A percentile compares a stretch with the other conserved stretches of the same genome.
phyloP scores from a whole-genome alignment of 2,329 filamentous ascomycete genomes.

The Ambrosiella cleistominuta region DNA sequence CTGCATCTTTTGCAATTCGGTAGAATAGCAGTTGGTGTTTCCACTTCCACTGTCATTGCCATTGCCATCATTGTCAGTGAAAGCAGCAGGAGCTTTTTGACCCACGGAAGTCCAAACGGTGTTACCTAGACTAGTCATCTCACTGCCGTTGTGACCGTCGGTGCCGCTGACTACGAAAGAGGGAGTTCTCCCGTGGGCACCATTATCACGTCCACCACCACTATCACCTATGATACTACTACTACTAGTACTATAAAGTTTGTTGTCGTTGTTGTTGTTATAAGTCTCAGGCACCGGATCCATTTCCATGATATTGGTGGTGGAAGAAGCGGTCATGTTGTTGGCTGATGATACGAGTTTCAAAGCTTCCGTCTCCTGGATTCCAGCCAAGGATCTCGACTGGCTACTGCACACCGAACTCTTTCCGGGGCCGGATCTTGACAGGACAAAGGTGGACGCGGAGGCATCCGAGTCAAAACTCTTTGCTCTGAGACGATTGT shows the following conservation, averaged over 20 bases:
- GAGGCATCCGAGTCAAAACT: too few species aligned
- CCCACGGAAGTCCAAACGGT: neutral
- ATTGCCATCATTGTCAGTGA: neutral
- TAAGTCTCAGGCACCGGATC: neutral
- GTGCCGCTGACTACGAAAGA: too few species aligned
- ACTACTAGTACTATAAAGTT: neutral
- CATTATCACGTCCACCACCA: too few species aligned
- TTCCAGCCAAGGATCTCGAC: conserved; percentile 36
- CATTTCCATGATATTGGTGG: neutral
- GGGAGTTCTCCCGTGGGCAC: too few species aligned
- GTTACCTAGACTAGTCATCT: too few species aligned
- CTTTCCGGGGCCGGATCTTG: conserved; percentile 38
- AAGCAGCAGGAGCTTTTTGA: too few species aligned
- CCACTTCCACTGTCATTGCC: neutral
- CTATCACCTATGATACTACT: too few species aligned
- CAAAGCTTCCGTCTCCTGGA: conserved; percentile 36
- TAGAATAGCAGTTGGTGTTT: neutral
- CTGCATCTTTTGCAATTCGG: neutral
- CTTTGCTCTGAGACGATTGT: conserved; percentile 27
- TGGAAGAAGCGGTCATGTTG: too few species aligned
- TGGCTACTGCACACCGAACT: conserved; percentile 33
- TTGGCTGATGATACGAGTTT: too few species aligned
- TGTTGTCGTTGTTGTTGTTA: neutral
- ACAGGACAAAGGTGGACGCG: conserved; percentile 20
- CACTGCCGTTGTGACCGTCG: too few species aligned